Base-by-base conservation (phyloP, 768 basidiomycete genomes). In the Multifurca ochricompacta region DNA sequence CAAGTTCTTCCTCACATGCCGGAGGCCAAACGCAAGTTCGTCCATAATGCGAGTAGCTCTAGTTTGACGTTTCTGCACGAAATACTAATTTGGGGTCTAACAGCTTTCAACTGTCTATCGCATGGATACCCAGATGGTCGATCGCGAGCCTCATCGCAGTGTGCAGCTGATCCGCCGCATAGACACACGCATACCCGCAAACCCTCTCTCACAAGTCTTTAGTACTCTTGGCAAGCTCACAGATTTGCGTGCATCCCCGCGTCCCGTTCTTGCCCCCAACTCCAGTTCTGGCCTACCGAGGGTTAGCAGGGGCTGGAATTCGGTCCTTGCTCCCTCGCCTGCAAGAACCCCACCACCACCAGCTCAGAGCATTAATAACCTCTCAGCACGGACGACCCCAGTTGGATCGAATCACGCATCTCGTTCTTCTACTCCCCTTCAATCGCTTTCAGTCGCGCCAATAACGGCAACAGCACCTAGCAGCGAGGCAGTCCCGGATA, bases 61-160 rank as follows among this genome's bases (percentile, higher is more conserved):
- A 25, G 19, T 27, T 41, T 59, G 32, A 50, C 14, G 48, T 10
- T 43, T 43, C 49, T 45, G 44, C 28, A 37, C 45, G 50, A 23
- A 25, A 25, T 42, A 43, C 58, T 31, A 27, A 43, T 13, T 54
- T 57, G 31, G 35, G 23, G 44, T 41, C 50, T 45, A 59, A 23
- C 60, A 88, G 81, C 77, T 96, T 19, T 88, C 91, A 1, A 72
- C 77, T 6, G 70, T 85, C 4, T 98, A 95, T 65, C 77, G 90
- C 18, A 80, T 97, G 66, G 86, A 90, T 56, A 82, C 85, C 0
- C 80, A 87, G 61, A 81, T 92, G 73, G 80, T 99, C 18, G 95
- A 97, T 66, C 87, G 87, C 62, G 95, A 96, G 62, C 95, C 95
- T 0, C 78, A 87, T 64, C 75, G 90, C 54, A 85, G 90, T 60